A percentile compares a stretch with the other conserved stretches of the same genome.
phyloP scores from a whole-genome alignment of 169 alveolate species.

The Cryptosporidium muris region DNA sequence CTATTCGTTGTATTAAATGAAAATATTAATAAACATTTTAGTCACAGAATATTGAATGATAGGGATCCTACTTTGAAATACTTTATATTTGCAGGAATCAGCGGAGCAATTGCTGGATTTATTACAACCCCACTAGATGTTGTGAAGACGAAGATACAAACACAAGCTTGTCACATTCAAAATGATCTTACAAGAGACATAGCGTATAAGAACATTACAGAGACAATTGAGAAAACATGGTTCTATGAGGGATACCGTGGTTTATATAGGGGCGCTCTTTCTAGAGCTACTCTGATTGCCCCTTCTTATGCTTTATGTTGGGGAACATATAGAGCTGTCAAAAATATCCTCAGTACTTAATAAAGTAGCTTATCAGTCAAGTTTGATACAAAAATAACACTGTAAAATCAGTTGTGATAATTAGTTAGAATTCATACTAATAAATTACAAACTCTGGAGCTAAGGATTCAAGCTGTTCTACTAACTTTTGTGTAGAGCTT shows the following conservation, averaged over 20 bases:
- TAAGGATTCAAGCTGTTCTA: conserved; percentile 34
- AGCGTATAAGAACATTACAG: conserved; percentile 72
- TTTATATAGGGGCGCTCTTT: conserved; percentile 89
- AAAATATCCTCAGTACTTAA: conserved; percentile 58
- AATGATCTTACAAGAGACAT: conserved; percentile 4
- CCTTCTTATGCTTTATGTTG: conserved; percentile 96
- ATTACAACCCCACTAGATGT: conserved; percentile 96
- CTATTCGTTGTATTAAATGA: conserved; percentile 91
- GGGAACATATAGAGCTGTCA: conserved; percentile 94
- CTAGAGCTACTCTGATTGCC: conserved; percentile 87
- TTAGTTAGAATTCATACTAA: neutral
- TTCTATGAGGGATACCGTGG: conserved; percentile 87
- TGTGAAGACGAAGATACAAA: conserved; percentile 93
- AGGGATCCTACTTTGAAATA: conserved; percentile 46
- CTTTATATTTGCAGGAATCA: conserved; percentile 89
- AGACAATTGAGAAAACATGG: conserved; percentile 77
- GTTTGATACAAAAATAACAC: neutral
- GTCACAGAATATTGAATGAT: conserved; percentile 35
- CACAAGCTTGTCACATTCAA: conserved; percentile 82
- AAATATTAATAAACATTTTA: conserved; percentile 79
- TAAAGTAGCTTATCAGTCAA: neutral
- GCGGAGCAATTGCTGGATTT: conserved; percentile 95
- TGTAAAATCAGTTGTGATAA: neutral
- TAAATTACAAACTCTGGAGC: conserved; percentile 64
- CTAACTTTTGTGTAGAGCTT: conserved; percentile 39